Conservation (phyloP, 305 asterid genomes). For the Lippia alba region DNA sequence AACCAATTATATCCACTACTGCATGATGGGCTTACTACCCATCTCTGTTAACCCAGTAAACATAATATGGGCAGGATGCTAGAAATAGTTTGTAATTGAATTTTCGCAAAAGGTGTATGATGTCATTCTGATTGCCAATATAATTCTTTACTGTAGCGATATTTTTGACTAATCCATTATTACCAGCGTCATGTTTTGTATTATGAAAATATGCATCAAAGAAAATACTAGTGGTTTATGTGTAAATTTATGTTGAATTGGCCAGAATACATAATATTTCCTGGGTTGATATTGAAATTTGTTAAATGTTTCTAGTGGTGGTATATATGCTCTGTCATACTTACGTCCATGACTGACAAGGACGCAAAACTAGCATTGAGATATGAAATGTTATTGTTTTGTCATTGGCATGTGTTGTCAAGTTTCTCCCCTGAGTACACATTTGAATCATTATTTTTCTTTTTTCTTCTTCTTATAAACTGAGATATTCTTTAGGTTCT, state of each 20-base stretch:
- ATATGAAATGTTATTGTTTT: slow-evolving; percentile 13
- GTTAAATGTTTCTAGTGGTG: not conserved
- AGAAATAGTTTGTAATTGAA: not conserved
- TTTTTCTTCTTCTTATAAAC: not conserved
- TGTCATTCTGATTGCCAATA: slow-evolving; percentile 22
- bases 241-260: not conserved
- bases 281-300: not conserved
- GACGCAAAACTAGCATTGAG: not conserved
- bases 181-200: not conserved
- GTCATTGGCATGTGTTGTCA: not conserved
- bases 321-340: not conserved
- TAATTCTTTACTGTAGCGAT: slow-evolving; percentile 13
- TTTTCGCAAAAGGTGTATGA: slow-evolving; percentile 17
- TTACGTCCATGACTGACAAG: slow-evolving; percentile 20
- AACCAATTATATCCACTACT: not conserved
- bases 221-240: not conserved
- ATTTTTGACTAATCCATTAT: slow-evolving; percentile 23
- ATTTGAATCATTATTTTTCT: slow-evolving; percentile 25
- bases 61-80: slow-evolving; percentile 4
- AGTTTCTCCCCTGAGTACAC: slow-evolving; percentile 1
- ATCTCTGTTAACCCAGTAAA: not conserved
- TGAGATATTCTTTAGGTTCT: slow-evolving; percentile 59
- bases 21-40: not conserved
- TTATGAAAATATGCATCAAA: slow-evolving; percentile 9
- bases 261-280: not conserved